These are phyloP conservation scores for Aphanomyces cochlioides DNA, from an alignment of 352 stramenopile species.

Conservation along the genomic window DNA sequence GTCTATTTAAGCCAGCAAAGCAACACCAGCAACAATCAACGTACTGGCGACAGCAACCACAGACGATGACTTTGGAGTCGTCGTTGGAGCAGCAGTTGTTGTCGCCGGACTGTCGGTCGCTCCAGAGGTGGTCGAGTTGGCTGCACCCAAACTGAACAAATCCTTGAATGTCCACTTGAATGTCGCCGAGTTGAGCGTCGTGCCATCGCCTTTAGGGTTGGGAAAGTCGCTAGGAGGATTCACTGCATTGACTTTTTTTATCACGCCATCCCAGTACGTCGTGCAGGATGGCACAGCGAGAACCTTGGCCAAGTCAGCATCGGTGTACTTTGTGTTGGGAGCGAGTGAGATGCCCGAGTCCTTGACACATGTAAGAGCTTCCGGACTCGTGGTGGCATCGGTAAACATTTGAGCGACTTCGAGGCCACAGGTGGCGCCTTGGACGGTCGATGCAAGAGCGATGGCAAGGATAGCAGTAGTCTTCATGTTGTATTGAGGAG, in stretches of 20 bases:
- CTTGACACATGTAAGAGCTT: neutral
- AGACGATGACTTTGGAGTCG: too few relatives aligned
- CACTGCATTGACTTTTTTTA: neutral
- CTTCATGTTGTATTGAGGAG: too few relatives aligned
- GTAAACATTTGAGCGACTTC: neutral
- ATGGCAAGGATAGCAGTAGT: too few relatives aligned
- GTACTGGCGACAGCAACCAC: too few relatives aligned
- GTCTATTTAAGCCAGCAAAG: too few relatives aligned
- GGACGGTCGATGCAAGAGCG: too few relatives aligned
- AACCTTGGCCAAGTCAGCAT: conserved; percentile 6
- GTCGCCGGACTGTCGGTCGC: too few relatives aligned
- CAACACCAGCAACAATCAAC: too few relatives aligned
- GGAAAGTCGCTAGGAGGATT: conserved; percentile 4
- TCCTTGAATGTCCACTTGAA: conserved; percentile 9
- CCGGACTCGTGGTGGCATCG: neutral
- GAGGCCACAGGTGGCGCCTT: too few relatives aligned
- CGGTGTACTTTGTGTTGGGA: neutral
- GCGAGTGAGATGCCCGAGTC: neutral
- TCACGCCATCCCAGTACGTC: conserved; percentile 5
- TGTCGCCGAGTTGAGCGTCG: neutral
- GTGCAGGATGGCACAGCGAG: neutral
- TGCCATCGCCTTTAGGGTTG: neutral
- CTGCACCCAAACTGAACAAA: neutral
- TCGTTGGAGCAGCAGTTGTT: too few relatives aligned
- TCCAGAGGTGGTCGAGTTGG: too few relatives aligned